A percentile compares a stretch with the other conserved stretches of the same genome.
Evolutionary conservation across 768 basidiomycete genomes (phyloP).

Genomic region (Leccinum longicurvipes): DNA sequence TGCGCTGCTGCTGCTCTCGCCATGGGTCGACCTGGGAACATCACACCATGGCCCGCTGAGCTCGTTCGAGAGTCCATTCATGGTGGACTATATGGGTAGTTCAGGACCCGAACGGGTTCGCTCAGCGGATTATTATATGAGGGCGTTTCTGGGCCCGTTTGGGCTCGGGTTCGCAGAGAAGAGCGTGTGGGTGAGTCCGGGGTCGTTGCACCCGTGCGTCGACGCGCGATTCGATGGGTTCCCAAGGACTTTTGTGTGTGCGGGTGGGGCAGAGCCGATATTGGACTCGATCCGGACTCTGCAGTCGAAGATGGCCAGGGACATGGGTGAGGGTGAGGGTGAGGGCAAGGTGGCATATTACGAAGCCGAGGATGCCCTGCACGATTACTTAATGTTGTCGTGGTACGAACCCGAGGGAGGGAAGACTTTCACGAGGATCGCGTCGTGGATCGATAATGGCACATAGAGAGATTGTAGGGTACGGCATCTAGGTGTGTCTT

Average conservation of each 20-base stretch:
- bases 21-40: constrained; percentile 23
- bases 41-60: constrained; percentile 31
- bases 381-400: constrained; percentile 50
- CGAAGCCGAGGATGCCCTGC: constrained; percentile 50
- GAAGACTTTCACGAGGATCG: constrained; percentile 46
- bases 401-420: constrained; percentile 58
- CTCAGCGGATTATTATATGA: constrained; percentile 1
- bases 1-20: constrained; percentile 36
- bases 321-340: constrained; percentile 45
- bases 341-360: constrained; percentile 42
- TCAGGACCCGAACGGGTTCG: background rate
- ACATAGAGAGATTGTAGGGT: background rate
- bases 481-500: background rate
- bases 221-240: constrained; percentile 49
- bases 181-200: constrained; percentile 60
- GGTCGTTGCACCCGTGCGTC: constrained; percentile 41
- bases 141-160: constrained; percentile 49
- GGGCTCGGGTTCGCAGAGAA: constrained; percentile 43
- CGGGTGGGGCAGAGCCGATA: constrained; percentile 57
- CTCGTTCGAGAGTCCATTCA: constrained; percentile 33
- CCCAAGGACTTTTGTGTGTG: constrained; percentile 58
- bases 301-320: constrained; percentile 47
- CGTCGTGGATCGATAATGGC: constrained; percentile 39
- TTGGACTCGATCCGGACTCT: constrained; percentile 51
- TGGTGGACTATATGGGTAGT: constrained; percentile 27